Evolutionary conservation across 257 asterid genomes (phyloP), one percentile per base, ranked within the genome.

Genomic region (Cruciata laevipes): DNA sequence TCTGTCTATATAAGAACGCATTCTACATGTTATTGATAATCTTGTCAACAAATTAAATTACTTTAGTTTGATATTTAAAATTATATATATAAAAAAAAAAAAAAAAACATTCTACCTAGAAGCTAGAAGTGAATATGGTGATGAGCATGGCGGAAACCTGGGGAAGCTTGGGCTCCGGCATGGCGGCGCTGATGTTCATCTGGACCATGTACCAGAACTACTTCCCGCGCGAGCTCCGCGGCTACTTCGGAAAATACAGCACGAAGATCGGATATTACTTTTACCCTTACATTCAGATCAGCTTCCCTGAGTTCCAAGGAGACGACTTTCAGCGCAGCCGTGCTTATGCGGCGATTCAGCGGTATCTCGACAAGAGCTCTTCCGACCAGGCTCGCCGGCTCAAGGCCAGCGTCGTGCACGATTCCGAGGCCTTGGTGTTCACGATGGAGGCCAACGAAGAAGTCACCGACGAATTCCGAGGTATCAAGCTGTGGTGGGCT

Each of bases 401-500:
- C 51, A 42, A 42, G 51, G 51, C 51, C 16, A 42, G 12, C 51
- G 51, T 42, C 11, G 18, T 42, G 5, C 18, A 13, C 11, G 51
- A 42, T 13, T 42, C 51, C 3, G 51, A 42, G 12, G 17, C 51
- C 5, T 3, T 42, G 0, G 51, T 42, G 17, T 42, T 42, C 0
- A 42, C 51, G 17, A 42, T 42, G 51, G 51, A 42, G 14, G 51
- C 3, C 51, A 42, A 42, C 17, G 51, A 42, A 13, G 51, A 42
- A 3, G 51, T 42, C 17, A 42, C 18, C 17, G 51, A 42, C 17
- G 51, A 42, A 42, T 42, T 42, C 18, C 51, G 51, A 11, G 51
- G 51, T 42, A 0, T 42, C 14, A 77, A 81, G 49, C 75, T 84
- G 8, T 78, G 84, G 83, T 86, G 94, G 94, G 17, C 84, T 27